Base-by-base conservation (phyloP, 2,329 filamentous ascomycete genomes). In the Cercospora sojina region DNA sequence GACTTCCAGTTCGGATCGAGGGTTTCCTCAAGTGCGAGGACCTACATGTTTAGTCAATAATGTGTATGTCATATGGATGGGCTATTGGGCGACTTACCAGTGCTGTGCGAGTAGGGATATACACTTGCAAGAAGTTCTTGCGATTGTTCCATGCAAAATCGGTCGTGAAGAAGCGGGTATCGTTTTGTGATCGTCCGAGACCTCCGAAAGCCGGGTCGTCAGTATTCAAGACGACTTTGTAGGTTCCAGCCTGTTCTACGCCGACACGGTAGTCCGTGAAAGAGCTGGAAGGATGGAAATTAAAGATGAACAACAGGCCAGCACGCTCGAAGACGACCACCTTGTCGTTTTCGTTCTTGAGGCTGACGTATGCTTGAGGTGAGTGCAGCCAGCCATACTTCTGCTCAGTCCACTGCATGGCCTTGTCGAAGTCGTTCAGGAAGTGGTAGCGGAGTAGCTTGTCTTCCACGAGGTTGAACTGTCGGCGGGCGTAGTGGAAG, bases 271-370 rank as follows among this genome's bases (percentile, higher is more conserved):
- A 99, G 80, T 98, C 95, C 10, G 90, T 89, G 80, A 91, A 99
- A 79, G 92, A 97, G 72, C 90, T 82, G 29, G 86, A 87, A 0
- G 91, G 88, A 77, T 98, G 89, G 84, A 98, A 97, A 81, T 99
- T 99, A 85, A 99, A 98, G 73, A 97, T 86, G 84, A 93, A 99
- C 10, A 99, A 83, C 66, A 97, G 82, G 0, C 93, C 93, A 1
- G 88, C 95, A 32, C 95, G 88, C 83, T 99, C 95, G 77, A 97
- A 99, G 3, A 97, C 93, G 70, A 99, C 88, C 51, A 98, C 89
- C 82, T 98, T 99, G 81, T 99, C 95, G 20, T 80, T 83, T 76
- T 98, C 93, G 77, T 99, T 89, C 86, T 98, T 99, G 72, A 98
- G 84, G 68, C 91, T 95, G 75, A 99, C 89, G 78, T 95, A 96